Base-by-base conservation (phyloP, 2,329 filamentous ascomycete species). In the Penicillium vulpinum region DNA sequence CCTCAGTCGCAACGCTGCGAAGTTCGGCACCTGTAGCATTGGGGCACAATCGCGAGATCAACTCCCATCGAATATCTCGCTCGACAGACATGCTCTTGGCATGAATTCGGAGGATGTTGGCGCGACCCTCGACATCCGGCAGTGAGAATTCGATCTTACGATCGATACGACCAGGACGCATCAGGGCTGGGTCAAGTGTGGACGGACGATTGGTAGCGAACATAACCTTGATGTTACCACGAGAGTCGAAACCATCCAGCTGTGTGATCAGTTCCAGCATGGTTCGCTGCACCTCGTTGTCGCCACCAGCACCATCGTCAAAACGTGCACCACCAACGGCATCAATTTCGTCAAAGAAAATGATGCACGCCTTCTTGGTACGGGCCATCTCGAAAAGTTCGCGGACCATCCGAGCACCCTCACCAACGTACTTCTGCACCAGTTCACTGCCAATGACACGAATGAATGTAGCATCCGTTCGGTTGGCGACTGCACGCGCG, bases 71-170 rank as follows among this genome's bases (percentile, higher is more conserved):
- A 71, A 99, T 99, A 73, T 99, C 94, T 51, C 94, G 87, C 84
- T 99, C 94, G 36, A 99, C 94, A 18, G 92, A 97, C 94, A 99
- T 99, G 74, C 91, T 96, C 88, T 97, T 99, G 69, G 94, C 94
- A 80, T 97, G 94, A 70, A 99, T 99, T 49, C 94, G 90, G 43
- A 99, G 85, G 71, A 99, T 97, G 79, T 97, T 97, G 71, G 94
- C 94, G 65, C 94, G 89, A 50, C 94, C 94, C 76, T 99, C 94
- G 67, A 97, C 91, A 75, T 99, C 94, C 24, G 94, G 94, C 24
- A 99, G 84, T 0, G 92, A 93, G 81, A 99, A 99, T 78, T 99
- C 94, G 69, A 99, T 99, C 84, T 99, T 99, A 70, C 94, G 86
- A 77, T 97, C 93, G 70, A 97, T 97, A 84, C 93, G 92, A 31